phyloP scores from a whole-genome alignment of 495 filamentous ascomycete species.

The Neurospora sp. region DNA sequence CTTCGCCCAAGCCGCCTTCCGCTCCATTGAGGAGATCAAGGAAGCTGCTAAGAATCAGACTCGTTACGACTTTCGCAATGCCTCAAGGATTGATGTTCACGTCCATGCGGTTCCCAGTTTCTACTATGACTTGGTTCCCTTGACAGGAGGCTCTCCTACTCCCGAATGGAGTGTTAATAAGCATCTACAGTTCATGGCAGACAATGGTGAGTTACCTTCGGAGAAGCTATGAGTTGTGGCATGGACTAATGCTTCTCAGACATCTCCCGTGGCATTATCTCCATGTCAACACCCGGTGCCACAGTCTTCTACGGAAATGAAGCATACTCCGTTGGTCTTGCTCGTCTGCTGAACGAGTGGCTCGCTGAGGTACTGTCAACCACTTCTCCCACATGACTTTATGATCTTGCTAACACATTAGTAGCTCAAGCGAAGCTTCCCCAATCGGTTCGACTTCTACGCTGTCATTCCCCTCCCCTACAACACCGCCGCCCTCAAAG shows the following conservation, averaged over 20 bases:
- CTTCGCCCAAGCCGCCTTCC: slow-evolving; percentile 5
- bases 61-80: not conserved
- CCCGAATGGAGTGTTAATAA: not conserved
- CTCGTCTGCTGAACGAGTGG: slow-evolving; percentile 3
- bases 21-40: slow-evolving; percentile 1
- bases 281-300: not conserved
- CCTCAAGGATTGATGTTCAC: not conserved
- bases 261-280: not conserved
- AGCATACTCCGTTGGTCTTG: not conserved
- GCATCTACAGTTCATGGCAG: slow-evolving; percentile 1
- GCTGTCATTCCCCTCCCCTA: slow-evolving; percentile 3
- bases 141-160: not conserved
- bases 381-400: too few species aligned
- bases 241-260: not conserved
- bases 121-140: not conserved
- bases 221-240: not conserved
- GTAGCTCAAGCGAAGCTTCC: not conserved
- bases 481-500: not conserved
- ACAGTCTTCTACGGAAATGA: not conserved
- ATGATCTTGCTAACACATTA: too few species aligned
- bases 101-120: not conserved
- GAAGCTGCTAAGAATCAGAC: not conserved
- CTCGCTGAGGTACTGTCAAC: not conserved
- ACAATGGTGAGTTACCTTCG: not conserved
- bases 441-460: not conserved